Base-by-base conservation (phyloP, 768 basidiomycete species). In the Exsudoporus frostii region DNA sequence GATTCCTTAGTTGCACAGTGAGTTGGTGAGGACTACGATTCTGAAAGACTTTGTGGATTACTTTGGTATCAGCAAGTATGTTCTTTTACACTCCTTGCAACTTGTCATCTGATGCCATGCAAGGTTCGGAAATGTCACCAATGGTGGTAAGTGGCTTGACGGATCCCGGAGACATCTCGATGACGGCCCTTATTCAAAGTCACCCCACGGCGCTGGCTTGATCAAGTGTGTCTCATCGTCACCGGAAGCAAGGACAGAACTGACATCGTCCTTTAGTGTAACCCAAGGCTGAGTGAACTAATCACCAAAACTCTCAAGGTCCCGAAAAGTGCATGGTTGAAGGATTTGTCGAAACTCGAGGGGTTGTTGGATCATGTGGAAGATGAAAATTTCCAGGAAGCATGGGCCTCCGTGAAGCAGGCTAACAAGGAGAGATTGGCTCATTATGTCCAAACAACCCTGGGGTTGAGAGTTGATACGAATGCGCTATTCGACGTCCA, bases 21-120 rank as follows among this genome's bases (percentile, higher is more conserved):
- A 92, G 49, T 82, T 98, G 40, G 89, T 98, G 48, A 79, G 77
- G 70, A 85, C 85, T 20, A 92, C 88, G 7, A 90, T 92, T 60
- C 68, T 90, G 62, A 90, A 88, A 65, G 94, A 97, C 73, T 96
- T 96, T 65, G 95, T 97, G 43, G 93, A 97, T 30, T 91, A 89
- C 70, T 89, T 85, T 64, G 96, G 96, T 3, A 66, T 83, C 55
- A 88, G 88, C 85, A 94, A 89, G 85, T 76, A 56, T 13, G 63
- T 57, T 10, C 25, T 32, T 34, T 20, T 17, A 2, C 30, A 19
- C 13, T n/a, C 24, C 24, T 33, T 42, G 17, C 14, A 25, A 20
- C 30, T 22, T 20, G n/a, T 44, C 33, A 20, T 50, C 58, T 69
- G 24, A 71, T 47, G 56, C 14, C 53, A 48, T 41, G 24, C 32